Evolutionary conservation across 2,329 filamentous ascomycete genomes (phyloP).

Genomic region (Paraphoma chrysanthemicola): DNA sequence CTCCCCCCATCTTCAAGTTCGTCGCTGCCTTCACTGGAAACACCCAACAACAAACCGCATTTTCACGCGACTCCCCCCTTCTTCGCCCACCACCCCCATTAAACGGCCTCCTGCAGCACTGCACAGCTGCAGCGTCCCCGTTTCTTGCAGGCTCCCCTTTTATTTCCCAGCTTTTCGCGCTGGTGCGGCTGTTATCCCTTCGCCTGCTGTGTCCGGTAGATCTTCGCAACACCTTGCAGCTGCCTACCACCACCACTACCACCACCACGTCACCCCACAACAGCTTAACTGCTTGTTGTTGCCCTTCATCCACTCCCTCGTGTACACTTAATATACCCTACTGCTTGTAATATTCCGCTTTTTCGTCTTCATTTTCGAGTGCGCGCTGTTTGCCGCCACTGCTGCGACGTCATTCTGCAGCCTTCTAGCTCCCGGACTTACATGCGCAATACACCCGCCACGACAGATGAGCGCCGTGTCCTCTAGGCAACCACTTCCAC

Average conservation of each 20-base stretch:
- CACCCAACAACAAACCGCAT: slow-evolving; percentile 19
- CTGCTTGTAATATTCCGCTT: slow-evolving; percentile 38
- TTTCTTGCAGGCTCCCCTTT: slow-evolving; percentile 30
- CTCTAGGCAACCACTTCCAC: slow-evolving; percentile 46
- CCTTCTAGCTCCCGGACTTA: slow-evolving; percentile 31
- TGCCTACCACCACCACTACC: slow-evolving; percentile 9
- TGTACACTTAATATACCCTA: slow-evolving; percentile 37
- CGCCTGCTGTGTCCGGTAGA: slow-evolving; percentile 33
- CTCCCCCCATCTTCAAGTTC: slow-evolving; percentile 7
- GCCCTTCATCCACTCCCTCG: slow-evolving; percentile 45
- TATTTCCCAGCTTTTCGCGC: slow-evolving; percentile 26
- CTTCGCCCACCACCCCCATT: slow-evolving; percentile 19
- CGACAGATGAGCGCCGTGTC: slow-evolving; percentile 49
- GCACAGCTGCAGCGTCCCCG: slow-evolving; percentile 29
- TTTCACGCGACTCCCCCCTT: slow-evolving; percentile 15
- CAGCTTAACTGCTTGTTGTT: slow-evolving; percentile 38
- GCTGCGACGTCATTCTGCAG: slow-evolving; percentile 42
- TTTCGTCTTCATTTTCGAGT: slow-evolving; percentile 21
- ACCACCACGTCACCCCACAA: slow-evolving; percentile 41
- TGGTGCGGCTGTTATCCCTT: slow-evolving; percentile 19
- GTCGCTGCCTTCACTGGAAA: slow-evolving; percentile 17
- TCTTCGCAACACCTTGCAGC: slow-evolving; percentile 40
- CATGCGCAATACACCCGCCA: slow-evolving; percentile 41
- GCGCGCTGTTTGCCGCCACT: slow-evolving; percentile 24
- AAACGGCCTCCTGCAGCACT: slow-evolving; percentile 33